These are phyloP conservation scores for Apiospora malaysiana DNA, from an alignment of 2,329 filamentous ascomycete species.

Conservation along the genomic window DNA sequence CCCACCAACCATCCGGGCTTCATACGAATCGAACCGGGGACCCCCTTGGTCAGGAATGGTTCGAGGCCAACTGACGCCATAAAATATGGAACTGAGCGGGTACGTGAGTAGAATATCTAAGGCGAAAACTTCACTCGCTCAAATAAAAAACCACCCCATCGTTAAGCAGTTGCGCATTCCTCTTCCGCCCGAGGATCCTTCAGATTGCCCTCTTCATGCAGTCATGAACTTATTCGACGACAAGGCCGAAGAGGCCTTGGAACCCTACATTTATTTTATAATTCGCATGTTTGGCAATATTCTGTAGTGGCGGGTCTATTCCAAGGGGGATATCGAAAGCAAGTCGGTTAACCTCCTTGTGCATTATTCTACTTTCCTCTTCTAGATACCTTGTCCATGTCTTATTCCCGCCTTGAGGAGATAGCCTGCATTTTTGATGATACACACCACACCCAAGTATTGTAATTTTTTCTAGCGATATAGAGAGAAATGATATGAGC, in stretches of 20 bases:
- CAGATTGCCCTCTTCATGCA: background rate
- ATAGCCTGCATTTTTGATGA: background rate
- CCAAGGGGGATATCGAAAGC: background rate
- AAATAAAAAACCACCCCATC: background rate
- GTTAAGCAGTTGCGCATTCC: background rate
- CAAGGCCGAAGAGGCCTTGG: background rate
- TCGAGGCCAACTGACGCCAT: background rate
- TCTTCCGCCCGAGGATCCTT: background rate
- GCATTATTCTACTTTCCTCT: background rate
- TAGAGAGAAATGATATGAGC: background rate
- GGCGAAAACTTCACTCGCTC: background rate
- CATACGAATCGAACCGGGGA: background rate
- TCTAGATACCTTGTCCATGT: constrained; percentile 1
- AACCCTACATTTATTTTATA: background rate
- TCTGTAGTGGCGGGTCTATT: background rate
- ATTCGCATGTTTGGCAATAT: background rate
- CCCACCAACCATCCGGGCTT: background rate
- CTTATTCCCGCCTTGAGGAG: background rate
- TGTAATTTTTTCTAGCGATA: background rate
- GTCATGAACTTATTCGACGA: background rate
- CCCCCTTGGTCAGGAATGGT: background rate
- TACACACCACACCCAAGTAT: background rate
- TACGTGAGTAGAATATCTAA: background rate
- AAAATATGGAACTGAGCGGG: background rate
- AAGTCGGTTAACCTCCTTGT: background rate